Percentiles rank a stretch among this genome's conserved stretches.
These are phyloP conservation scores for Colletotrichum magnum DNA, from an alignment of 2,329 filamentous ascomycete species.

Conservation along the genomic window DNA sequence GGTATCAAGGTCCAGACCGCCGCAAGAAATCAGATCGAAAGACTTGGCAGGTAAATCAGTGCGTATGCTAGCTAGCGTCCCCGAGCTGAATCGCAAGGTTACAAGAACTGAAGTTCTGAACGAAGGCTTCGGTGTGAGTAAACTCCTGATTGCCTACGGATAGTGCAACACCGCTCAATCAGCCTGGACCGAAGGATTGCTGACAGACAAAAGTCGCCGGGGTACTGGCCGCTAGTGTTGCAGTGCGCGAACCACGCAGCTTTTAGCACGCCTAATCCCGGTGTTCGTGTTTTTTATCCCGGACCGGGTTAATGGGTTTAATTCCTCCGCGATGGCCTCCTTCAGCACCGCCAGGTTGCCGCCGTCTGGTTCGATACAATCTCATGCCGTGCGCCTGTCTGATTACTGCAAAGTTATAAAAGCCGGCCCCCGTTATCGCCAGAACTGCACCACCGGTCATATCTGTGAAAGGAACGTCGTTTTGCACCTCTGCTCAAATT, in stretches of 20 bases:
- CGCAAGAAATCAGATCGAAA: slow-evolving; percentile 6
- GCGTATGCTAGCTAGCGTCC: neutral
- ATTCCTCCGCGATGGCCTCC: slow-evolving; percentile 16
- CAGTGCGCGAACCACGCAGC: neutral
- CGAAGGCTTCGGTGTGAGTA: neutral
- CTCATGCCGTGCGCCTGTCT: no score
- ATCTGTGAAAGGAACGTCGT: no score
- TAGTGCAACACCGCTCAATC: neutral
- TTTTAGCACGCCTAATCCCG: slow-evolving; percentile 13
- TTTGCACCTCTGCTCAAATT: no score
- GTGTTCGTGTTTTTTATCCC: slow-evolving; percentile 11
- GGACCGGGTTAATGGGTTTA: neutral
- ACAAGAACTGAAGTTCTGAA: no score
- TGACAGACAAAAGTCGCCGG: slow-evolving; percentile 14
- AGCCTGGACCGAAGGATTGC: slow-evolving; percentile 10
- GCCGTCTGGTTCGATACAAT: neutral
- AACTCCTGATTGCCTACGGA: neutral
- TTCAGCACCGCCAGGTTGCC: neutral
- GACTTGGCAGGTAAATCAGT: neutral
- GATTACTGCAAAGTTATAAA: no score
- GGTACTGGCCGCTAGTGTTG: slow-evolving; percentile 13
- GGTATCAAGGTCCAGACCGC: slow-evolving; percentile 1
- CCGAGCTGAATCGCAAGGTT: no score
- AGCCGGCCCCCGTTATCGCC: no score
- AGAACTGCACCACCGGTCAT: no score